Evolutionary conservation across 345 rosid genomes (phyloP).

Genomic region (Arabis alpina): DNA sequence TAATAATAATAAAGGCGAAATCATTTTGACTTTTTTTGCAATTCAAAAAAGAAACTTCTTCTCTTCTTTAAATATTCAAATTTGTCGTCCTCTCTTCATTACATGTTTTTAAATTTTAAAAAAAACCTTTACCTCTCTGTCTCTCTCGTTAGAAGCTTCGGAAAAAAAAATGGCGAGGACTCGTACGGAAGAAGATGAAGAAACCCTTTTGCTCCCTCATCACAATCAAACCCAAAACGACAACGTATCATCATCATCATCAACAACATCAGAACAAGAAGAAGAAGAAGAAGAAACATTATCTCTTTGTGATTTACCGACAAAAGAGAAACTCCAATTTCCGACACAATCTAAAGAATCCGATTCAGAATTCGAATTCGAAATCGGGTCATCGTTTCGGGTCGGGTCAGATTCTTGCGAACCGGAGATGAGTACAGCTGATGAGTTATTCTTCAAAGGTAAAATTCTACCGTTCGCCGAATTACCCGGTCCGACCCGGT

Average conservation of each 20-base stretch:
- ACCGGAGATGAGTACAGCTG: slow-evolving; percentile 73
- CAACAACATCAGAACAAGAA: slow-evolving; percentile 8
- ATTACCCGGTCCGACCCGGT: slow-evolving; percentile 22
- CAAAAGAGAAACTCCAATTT: slow-evolving; percentile 17
- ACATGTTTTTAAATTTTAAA: slow-evolving; percentile 27
- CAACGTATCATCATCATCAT: not conserved
- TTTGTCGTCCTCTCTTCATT: slow-evolving; percentile 29
- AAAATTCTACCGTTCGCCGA: slow-evolving; percentile 62
- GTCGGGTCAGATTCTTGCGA: slow-evolving; percentile 45
- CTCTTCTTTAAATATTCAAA: slow-evolving; percentile 37
- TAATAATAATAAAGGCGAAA: not conserved
- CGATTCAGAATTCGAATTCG: slow-evolving; percentile 68
- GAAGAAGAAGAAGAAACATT: slow-evolving; percentile 71
- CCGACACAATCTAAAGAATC: slow-evolving; percentile 27
- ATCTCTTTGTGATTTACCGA: slow-evolving; percentile 70
- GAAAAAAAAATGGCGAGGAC: slow-evolving; percentile 39
- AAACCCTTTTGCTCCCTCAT: slow-evolving; percentile 39
- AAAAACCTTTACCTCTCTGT: slow-evolving; percentile 40
- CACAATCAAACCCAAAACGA: slow-evolving; percentile 1
- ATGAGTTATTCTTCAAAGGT: slow-evolving; percentile 76
- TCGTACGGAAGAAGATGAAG: slow-evolving; percentile 41
- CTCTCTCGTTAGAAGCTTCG: slow-evolving; percentile 40
- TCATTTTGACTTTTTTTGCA: slow-evolving; percentile 29
- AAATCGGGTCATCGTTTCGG: slow-evolving; percentile 45
- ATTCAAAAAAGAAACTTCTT: slow-evolving; percentile 21